Evolutionary conservation across 2,329 filamentous ascomycete genomes (phyloP).

Genomic region (Acephala macrosclerotiorum): DNA sequence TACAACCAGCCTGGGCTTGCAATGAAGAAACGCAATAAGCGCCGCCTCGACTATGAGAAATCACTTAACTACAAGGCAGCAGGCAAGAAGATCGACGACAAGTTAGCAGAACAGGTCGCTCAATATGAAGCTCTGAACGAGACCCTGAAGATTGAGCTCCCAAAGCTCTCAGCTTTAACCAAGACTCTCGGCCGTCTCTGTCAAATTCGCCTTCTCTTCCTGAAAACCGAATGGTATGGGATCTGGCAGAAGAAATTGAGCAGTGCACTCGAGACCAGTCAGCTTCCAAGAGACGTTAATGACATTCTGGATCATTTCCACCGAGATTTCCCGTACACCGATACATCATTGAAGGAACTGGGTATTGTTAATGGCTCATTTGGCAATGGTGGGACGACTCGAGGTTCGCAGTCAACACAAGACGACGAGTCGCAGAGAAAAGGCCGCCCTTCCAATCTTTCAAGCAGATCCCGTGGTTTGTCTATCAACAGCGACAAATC

Average conservation of each 20-base stretch:
- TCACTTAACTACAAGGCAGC: conserved; percentile 78
- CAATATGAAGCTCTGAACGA: conserved; percentile 88
- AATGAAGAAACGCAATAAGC: conserved; percentile 94
- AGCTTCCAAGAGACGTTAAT: conserved; percentile 69
- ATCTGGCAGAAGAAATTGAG: conserved; percentile 86
- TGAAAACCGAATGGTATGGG: conserved; percentile 83
- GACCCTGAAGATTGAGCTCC: conserved; percentile 90
- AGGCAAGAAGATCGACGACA: conserved; percentile 84
- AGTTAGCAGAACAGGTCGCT: conserved; percentile 82
- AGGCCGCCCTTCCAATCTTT: conserved; percentile 41
- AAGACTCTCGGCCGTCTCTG: conserved; percentile 85
- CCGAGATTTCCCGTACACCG: conserved; percentile 78
- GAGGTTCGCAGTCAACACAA: conserved; percentile 50
- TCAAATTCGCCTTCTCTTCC: conserved; percentile 81
- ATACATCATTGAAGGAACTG: conserved; percentile 74
- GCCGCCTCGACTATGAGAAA: conserved; percentile 87
- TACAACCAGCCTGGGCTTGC: conserved; percentile 86
- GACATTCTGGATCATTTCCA: conserved; percentile 82
- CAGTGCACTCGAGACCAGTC: conserved; percentile 71
- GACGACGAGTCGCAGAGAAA: conserved; percentile 43
- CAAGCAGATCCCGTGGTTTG: conserved; percentile 59
- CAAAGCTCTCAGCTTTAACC: conserved; percentile 81
- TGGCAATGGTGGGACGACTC: conserved; percentile 42
- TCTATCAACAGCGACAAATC: conserved; percentile 70
- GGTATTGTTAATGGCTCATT: conserved; percentile 80